Percentiles rank a stretch among this genome's conserved stretches.
These are phyloP conservation scores for Trichoderma sp. DNA, from an alignment of 2,329 filamentous ascomycete genomes.

Conservation along the genomic window DNA sequence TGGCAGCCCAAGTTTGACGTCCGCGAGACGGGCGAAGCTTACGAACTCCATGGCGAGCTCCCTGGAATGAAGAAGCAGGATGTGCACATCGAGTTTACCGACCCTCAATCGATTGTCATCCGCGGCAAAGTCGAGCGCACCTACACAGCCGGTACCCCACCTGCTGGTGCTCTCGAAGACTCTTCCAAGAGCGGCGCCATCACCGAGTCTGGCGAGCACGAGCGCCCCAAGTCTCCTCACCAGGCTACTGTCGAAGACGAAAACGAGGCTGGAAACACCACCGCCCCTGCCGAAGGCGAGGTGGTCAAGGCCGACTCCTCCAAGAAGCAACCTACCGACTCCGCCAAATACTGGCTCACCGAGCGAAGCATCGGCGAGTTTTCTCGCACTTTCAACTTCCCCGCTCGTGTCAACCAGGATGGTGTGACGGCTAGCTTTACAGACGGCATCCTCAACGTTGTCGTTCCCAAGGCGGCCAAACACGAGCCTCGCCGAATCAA, in stretches of 20 bases:
- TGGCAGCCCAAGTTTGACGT: conserved; percentile 76
- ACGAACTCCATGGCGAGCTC: conserved; percentile 75
- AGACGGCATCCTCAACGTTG: conserved; percentile 65
- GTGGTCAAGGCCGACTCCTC: conserved; percentile 22
- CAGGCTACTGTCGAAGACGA: conserved; percentile 69
- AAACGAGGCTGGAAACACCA: conserved; percentile 33
- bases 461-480: conserved; percentile 68
- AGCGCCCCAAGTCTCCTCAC: conserved; percentile 44
- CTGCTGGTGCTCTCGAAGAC: conserved; percentile 48
- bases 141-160: conserved; percentile 50
- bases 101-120: conserved; percentile 67
- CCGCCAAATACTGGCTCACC: conserved; percentile 68
- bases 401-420: conserved; percentile 62
- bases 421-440: conserved; percentile 62
- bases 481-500: conserved; percentile 56
- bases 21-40: conserved; percentile 63
- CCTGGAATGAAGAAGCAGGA: conserved; percentile 71
- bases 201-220: conserved; percentile 36
- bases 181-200: conserved; percentile 35
- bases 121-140: conserved; percentile 65
- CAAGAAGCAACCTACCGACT: conserved; percentile 31
- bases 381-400: conserved; percentile 68
- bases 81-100: conserved; percentile 73
- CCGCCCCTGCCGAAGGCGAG: conserved; percentile 29
- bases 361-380: conserved; percentile 69